Evolutionary conservation across 2,329 filamentous ascomycete species (phyloP).

Genomic region (Akanthomyces muscarius): DNA sequence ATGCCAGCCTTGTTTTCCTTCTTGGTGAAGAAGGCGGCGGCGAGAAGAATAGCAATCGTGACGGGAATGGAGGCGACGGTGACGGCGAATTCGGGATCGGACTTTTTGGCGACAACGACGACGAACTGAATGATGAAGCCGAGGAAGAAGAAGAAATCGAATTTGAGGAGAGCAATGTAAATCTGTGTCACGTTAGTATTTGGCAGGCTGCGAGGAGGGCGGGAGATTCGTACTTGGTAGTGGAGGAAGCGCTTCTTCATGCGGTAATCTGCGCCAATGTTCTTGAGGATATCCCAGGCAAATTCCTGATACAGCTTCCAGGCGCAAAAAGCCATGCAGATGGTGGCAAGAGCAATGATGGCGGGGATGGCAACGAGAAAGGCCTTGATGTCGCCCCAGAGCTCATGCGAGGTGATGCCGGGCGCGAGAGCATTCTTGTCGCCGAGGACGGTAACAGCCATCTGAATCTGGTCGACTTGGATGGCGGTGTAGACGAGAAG

Average conservation of each 20-base stretch:
- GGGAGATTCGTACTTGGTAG: conserved; percentile 68
- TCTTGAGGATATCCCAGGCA: conserved; percentile 98
- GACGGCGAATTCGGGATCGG: conserved; percentile 73
- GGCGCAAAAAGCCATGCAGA: conserved; percentile 70
- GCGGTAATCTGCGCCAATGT: conserved; percentile 92
- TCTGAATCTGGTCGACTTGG: conserved; percentile 84
- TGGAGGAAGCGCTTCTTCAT: conserved; percentile 96
- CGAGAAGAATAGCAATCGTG: conserved; percentile 82
- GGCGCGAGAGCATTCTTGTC: conserved; percentile 41
- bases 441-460: conserved; percentile 60
- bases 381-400: conserved; percentile 69
- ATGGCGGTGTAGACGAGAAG: conserved; percentile 90
- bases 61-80: conserved; percentile 88
- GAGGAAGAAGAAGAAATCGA: conserved; percentile 99
- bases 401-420: conserved; percentile 31
- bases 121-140: conserved; percentile 98
- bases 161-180: conserved; percentile 95
- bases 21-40: conserved; percentile 80
- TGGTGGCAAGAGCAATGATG: conserved; percentile 71
- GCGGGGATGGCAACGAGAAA: conserved; percentile 82
- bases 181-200: conserved; percentile 54
- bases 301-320: conserved; percentile 99
- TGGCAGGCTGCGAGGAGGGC: not conserved
- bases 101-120: conserved; percentile 72
- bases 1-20: conserved; percentile 79